A percentile compares a stretch with the other conserved stretches of the same genome.
phyloP scores from a whole-genome alignment of 345 rosid genomes.

The Eucalyptus globulus region DNA sequence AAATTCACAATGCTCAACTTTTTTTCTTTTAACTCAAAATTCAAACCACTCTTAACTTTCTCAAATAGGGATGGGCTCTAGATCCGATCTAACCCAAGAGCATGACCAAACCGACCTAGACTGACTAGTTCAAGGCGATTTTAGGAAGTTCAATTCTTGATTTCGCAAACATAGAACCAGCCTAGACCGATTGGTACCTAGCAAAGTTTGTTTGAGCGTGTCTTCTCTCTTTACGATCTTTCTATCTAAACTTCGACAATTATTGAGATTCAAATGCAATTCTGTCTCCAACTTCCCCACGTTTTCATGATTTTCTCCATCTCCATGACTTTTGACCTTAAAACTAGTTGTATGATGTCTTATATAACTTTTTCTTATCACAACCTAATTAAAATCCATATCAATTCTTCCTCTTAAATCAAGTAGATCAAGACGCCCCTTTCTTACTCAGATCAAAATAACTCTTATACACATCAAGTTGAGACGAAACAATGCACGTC shows the following conservation, averaged over 20 bases:
- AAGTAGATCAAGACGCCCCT: background rate
- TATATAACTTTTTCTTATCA: too few species aligned
- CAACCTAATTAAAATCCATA: too few species aligned
- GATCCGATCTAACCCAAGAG: rapidly evolving
- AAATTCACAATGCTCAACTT: background rate
- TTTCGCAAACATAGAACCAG: background rate
- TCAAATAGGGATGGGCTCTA: background rate
- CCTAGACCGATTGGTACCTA: background rate
- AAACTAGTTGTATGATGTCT: too few species aligned
- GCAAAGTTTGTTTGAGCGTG: background rate
- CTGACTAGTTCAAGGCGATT: background rate
- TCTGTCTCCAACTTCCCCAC: too few species aligned
- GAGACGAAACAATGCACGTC: background rate
- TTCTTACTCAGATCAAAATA: background rate
- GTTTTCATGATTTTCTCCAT: too few species aligned
- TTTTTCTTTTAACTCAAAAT: background rate
- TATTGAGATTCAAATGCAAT: background rate
- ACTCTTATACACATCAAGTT: too few species aligned
- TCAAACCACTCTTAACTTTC: background rate
- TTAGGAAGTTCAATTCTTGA: background rate
- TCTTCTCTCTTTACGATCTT: background rate
- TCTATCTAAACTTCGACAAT: background rate
- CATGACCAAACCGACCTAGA: rapidly evolving
- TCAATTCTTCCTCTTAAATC: too few species aligned
- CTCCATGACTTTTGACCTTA: too few species aligned